Evolutionary conservation across 495 filamentous ascomycete species (phyloP).

Genomic region (Neurospora sp.): DNA sequence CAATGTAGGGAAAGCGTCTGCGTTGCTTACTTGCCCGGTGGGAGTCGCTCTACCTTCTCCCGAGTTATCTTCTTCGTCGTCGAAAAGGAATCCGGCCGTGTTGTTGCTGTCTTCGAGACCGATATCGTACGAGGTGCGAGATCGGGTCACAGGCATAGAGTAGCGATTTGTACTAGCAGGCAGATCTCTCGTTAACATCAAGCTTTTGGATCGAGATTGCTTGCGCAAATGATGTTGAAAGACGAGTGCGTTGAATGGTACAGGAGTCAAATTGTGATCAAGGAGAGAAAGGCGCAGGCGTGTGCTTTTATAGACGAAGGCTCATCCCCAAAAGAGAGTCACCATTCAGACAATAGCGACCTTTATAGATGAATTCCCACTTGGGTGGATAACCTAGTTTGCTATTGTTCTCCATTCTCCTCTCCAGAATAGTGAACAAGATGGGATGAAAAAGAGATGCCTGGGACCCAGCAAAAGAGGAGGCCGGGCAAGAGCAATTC

Average conservation of each 20-base stretch:
- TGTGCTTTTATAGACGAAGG: background rate
- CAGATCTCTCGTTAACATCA: constrained; percentile 7
- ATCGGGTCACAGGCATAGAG: constrained; percentile 75
- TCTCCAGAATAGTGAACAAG: background rate
- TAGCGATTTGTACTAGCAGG: constrained; percentile 62
- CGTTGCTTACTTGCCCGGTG: constrained; percentile 43
- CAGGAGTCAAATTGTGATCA: background rate
- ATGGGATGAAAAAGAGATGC: background rate
- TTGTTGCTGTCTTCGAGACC: constrained; percentile 58
- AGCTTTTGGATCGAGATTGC: constrained; percentile 1
- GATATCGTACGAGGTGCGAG: constrained; percentile 46
- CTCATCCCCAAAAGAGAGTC: background rate
- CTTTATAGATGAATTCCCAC: background rate
- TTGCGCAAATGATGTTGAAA: background rate
- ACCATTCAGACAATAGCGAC: background rate
- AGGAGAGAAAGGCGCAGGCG: background rate
- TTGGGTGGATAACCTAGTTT: background rate
- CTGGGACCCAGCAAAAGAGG: background rate
- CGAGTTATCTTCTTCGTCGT: constrained; percentile 59
- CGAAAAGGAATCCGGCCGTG: constrained; percentile 73
- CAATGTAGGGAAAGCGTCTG: constrained; percentile 75
- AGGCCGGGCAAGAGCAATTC: background rate
- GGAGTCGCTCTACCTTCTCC: constrained; percentile 47
- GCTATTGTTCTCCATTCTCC: background rate
- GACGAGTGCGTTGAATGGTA: background rate